These are phyloP conservation scores for Aureobasidium sp. DNA, from an alignment of 2,329 filamentous ascomycete species.

Conservation along the genomic window DNA sequence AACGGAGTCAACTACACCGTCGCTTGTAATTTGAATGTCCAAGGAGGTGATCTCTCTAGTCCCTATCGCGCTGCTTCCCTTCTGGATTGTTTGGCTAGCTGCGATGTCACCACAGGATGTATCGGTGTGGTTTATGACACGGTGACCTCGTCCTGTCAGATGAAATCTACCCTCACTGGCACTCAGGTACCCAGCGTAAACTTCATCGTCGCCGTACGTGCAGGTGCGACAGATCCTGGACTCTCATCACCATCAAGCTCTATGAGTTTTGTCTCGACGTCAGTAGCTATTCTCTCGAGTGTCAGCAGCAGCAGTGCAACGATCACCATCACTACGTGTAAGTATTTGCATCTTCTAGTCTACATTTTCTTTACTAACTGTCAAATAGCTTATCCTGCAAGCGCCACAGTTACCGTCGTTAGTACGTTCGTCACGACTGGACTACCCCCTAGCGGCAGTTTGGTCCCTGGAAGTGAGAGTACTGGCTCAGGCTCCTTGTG, in stretches of 20 bases:
- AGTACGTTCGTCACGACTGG: slow-evolving; percentile 4
- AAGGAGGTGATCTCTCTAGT: slow-evolving; percentile 17
- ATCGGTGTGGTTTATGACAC: slow-evolving; percentile 17
- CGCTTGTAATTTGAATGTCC: slow-evolving; percentile 16
- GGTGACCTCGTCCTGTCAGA: slow-evolving; percentile 14
- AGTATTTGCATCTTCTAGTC: neutral
- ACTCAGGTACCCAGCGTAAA: neutral
- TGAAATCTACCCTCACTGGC: slow-evolving; percentile 19
- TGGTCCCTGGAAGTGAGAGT: neutral
- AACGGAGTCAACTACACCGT: slow-evolving; percentile 16
- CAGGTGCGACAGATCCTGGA: neutral
- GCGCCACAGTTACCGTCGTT: slow-evolving; percentile 9
- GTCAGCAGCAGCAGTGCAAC: neutral
- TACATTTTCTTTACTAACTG: neutral
- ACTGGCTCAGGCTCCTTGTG: slow-evolving; percentile 18
- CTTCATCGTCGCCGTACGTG: neutral
- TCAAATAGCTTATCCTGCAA: slow-evolving; percentile 10
- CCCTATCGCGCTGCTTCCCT: slow-evolving; percentile 15
- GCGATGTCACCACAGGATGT: slow-evolving; percentile 17
- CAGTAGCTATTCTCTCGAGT: neutral
- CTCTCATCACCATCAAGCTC: neutral
- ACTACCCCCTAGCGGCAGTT: neutral
- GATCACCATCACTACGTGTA: slow-evolving; percentile 7
- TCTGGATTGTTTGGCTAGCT: slow-evolving; percentile 17
- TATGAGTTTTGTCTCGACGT: neutral